Evolutionary conservation across 208 protist genomes (phyloP).

Genomic region (Kentomonas sorsogonicus): DNA sequence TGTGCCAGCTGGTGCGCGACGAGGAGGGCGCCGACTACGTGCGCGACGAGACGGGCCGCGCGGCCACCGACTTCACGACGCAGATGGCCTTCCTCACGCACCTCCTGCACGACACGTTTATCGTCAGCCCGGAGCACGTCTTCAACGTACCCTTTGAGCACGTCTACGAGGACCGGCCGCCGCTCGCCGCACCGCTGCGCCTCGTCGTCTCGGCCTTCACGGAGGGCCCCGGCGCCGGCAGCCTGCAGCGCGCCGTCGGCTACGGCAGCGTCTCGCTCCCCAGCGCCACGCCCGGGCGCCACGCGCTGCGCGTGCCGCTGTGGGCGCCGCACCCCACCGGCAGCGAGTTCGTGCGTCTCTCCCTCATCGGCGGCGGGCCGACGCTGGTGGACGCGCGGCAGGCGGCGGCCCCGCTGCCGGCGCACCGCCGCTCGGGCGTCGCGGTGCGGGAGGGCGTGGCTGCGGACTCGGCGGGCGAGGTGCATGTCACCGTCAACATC

Average conservation of each 20-base stretch:
- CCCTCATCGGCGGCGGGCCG: slow-evolving; percentile 56
- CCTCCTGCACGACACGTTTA: slow-evolving; percentile 35
- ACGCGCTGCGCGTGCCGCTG: slow-evolving; percentile 31
- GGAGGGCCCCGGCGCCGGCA: slow-evolving; percentile 29
- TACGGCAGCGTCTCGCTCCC: slow-evolving; percentile 56
- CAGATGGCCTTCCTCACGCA: slow-evolving; percentile 47
- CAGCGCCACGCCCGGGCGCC: slow-evolving; percentile 33
- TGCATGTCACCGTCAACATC: slow-evolving; percentile 48
- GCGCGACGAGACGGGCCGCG: not conserved
- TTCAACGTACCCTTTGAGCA: slow-evolving; percentile 72
- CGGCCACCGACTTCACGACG: slow-evolving; percentile 30
- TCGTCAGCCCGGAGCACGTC: slow-evolving; percentile 46
- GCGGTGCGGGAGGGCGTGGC: slow-evolving; percentile 36
- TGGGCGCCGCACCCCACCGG: slow-evolving; percentile 58
- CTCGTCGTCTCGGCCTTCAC: slow-evolving; percentile 52
- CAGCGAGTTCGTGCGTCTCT: slow-evolving; percentile 46
- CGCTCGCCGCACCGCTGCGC: slow-evolving; percentile 36
- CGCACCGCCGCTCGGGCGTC: slow-evolving; percentile 31
- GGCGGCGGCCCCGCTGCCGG: slow-evolving; percentile 17
- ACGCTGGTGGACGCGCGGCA: slow-evolving; percentile 42
- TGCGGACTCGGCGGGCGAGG: slow-evolving; percentile 30
- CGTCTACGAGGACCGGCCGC: slow-evolving; percentile 19
- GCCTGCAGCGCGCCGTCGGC: slow-evolving; percentile 48
- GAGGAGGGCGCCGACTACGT: not conserved
- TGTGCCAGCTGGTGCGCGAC: slow-evolving; percentile 41